Evolutionary conservation across 2,329 filamentous ascomycete genomes (phyloP).

Genomic region (Shiraia bambusicola): DNA sequence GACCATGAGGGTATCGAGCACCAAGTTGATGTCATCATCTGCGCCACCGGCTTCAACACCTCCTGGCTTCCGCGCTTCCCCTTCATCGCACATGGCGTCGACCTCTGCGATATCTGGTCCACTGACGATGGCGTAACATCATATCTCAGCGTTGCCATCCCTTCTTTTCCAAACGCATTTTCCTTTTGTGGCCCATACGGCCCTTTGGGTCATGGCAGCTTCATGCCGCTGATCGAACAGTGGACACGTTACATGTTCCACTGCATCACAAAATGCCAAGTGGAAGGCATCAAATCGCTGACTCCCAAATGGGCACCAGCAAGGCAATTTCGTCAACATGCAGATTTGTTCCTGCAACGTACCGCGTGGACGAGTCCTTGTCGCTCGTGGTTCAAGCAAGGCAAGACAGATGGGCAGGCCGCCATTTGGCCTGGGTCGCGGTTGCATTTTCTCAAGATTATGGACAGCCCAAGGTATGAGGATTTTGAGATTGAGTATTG

Average conservation of each 20-base stretch:
- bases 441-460: conserved; percentile 26
- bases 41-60: conserved; percentile 48
- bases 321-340: conserved; percentile 22
- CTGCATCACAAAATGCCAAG: conserved; percentile 25
- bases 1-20: conserved; percentile 19
- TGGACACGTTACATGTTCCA: conserved; percentile 27
- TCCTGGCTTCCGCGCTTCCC: conserved; percentile 30
- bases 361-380: conserved; percentile 29
- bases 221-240: conserved; percentile 29
- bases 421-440: conserved; percentile 26
- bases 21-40: conserved; percentile 46
- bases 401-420: conserved; percentile 22
- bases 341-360: conserved; percentile 25
- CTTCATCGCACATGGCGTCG: conserved; percentile 27
- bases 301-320: conserved; percentile 15
- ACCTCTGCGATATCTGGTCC: conserved; percentile 43
- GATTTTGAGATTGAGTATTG: conserved; percentile 26
- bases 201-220: conserved; percentile 22
- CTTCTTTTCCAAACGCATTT: conserved; percentile 49
- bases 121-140: conserved; percentile 38
- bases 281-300: conserved; percentile 26
- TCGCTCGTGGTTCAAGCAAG: conserved; percentile 28
- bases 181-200: conserved; percentile 43
- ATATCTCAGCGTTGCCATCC: conserved; percentile 47
- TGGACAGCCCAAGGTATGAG: conserved; percentile 23